Evolutionary conservation across 2,329 filamentous ascomycete species (phyloP).

Genomic region (Seiridium unicorne): DNA sequence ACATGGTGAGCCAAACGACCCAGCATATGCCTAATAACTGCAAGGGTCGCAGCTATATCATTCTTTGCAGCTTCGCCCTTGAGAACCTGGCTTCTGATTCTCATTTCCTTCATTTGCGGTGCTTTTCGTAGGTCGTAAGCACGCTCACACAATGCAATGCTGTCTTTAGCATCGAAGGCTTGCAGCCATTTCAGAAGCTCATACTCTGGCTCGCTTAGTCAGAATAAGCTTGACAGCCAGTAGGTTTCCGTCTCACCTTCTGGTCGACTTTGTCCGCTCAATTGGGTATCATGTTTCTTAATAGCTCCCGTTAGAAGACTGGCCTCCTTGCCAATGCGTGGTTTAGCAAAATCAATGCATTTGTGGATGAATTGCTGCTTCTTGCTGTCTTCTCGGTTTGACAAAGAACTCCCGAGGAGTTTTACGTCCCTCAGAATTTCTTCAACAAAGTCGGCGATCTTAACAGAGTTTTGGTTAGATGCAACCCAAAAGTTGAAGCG

Average conservation of each 20-base stretch:
- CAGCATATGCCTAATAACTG: constrained; percentile 35
- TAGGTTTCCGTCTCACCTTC: not conserved
- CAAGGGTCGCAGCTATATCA: constrained; percentile 18
- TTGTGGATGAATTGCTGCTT: constrained; percentile 13
- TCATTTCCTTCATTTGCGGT: not conserved
- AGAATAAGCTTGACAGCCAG: not conserved
- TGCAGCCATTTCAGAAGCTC: not conserved
- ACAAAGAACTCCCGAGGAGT: not conserved
- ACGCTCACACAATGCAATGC: not conserved
- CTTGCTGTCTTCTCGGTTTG: not conserved
- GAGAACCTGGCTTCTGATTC: not conserved
- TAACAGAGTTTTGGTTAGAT: constrained; percentile 29
- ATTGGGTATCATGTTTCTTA: not conserved
- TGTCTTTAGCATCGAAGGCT: not conserved
- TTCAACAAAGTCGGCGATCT: constrained; percentile 28
- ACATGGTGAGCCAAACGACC: constrained; percentile 44
- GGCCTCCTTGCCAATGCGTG: constrained; percentile 13
- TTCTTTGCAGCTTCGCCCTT: not conserved
- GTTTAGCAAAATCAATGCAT: constrained; percentile 17
- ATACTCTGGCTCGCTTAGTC: not conserved
- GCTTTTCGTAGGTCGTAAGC: constrained; percentile 6
- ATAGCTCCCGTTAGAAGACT: not conserved
- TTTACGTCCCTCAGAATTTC: constrained; percentile 18
- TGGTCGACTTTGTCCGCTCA: not conserved
- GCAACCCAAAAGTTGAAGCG: constrained; percentile 42